These are phyloP conservation scores for Eucalyptus tenuipes DNA, from an alignment of 345 rosid genomes.

Conservation along the genomic window DNA sequence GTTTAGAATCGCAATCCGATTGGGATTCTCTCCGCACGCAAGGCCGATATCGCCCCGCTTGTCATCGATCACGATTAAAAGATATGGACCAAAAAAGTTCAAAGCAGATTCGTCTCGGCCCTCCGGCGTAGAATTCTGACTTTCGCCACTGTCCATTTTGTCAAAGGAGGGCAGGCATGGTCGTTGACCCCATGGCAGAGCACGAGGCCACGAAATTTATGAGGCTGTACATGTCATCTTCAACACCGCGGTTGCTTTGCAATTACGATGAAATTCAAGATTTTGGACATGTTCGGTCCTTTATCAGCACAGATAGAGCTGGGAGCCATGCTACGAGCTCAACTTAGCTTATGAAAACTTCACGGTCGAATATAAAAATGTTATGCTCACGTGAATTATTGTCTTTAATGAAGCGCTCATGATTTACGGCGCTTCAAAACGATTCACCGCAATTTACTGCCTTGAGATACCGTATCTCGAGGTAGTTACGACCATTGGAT, in stretches of 20 bases:
- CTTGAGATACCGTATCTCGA: rapidly evolving
- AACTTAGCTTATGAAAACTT: background rate
- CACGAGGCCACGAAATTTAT: background rate
- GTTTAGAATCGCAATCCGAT: background rate
- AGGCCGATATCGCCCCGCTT: background rate
- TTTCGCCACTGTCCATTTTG: background rate
- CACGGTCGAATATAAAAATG: background rate
- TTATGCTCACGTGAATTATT: background rate
- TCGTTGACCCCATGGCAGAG: background rate
- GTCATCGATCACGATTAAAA: background rate
- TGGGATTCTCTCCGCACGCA: background rate
- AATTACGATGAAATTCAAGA: background rate
- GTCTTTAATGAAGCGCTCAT: background rate
- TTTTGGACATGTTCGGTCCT: background rate
- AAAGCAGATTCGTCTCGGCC: background rate
- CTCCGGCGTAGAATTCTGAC: background rate
- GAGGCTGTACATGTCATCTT: background rate
- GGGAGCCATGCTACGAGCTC: background rate
- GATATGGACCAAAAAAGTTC: background rate
- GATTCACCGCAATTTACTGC: rapidly evolving
- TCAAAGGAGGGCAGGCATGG: background rate
- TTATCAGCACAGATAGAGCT: background rate
- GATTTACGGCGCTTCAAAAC: background rate
- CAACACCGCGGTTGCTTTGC: background rate
- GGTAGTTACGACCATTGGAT: background rate